phyloP scores from a whole-genome alignment of 306 rosid genomes.

The Castanospermum australe region DNA sequence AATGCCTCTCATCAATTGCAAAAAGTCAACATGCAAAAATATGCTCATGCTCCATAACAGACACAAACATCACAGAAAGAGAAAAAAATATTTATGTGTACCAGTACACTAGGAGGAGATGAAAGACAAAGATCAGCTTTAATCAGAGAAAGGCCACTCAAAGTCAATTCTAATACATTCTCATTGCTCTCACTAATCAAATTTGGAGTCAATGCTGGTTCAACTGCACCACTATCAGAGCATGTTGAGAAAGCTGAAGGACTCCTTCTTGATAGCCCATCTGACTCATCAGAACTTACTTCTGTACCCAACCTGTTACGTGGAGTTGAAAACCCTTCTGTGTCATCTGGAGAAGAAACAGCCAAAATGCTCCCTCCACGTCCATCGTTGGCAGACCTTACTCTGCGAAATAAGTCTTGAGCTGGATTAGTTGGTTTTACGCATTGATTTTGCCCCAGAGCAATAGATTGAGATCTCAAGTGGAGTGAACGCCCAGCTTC shows the following conservation, averaged over 20 bases:
- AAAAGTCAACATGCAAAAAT: not conserved
- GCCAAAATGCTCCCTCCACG: constrained; percentile 12
- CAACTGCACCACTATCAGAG: constrained; percentile 49
- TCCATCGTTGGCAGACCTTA: constrained; percentile 43
- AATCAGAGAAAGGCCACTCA: constrained; percentile 19
- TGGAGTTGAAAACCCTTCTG: constrained; percentile 39
- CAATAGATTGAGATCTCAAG: constrained; percentile 55
- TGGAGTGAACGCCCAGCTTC: constrained; percentile 19
- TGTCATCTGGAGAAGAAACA: constrained; percentile 44
- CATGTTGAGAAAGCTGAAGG: constrained; percentile 48
- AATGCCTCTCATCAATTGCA: constrained; percentile 16
- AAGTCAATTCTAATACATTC: constrained; percentile 33
- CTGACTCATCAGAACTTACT: constrained; percentile 40
- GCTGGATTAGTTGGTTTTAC: constrained; percentile 28
- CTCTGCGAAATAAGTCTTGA: constrained; percentile 51
- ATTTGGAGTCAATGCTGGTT: constrained; percentile 36
- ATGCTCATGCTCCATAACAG: not conserved
- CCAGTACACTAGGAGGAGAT: constrained; percentile 73
- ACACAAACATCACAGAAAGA: constrained; percentile 7
- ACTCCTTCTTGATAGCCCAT: constrained; percentile 42
- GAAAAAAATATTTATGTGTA: constrained; percentile 14
- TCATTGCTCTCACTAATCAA: constrained; percentile 42
- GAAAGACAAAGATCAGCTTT: constrained; percentile 38
- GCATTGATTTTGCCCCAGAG: constrained; percentile 28
- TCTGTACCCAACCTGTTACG: constrained; percentile 22